phyloP scores from a whole-genome alignment of 1,284 basidiomycete species.

The Ganoderma sinense region DNA sequence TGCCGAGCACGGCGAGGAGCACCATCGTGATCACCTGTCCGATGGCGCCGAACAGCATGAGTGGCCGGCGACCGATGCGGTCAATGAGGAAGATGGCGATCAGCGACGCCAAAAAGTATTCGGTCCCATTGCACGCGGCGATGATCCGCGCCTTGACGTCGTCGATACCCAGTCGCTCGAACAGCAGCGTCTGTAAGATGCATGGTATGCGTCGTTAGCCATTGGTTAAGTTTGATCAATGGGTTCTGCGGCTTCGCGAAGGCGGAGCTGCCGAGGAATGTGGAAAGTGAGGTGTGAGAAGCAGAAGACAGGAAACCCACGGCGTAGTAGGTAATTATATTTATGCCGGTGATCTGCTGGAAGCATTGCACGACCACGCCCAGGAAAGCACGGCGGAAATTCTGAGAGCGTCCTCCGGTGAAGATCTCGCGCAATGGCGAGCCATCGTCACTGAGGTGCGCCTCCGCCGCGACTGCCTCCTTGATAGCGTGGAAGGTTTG shows the following conservation, averaged over 20 bases:
- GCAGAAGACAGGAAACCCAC: conserved; percentile 16
- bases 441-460: conserved; percentile 27
- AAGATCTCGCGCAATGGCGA: conserved; percentile 60
- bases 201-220: conserved; percentile 1
- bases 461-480: conserved; percentile 52
- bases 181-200: conserved; percentile 55
- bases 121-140: conserved; percentile 74
- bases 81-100: conserved; percentile 68
- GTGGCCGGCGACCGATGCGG: conserved; percentile 65
- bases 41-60: conserved; percentile 75
- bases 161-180: conserved; percentile 66
- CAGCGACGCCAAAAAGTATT: conserved; percentile 71
- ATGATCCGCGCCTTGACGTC: conserved; percentile 70
- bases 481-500: conserved; percentile 62
- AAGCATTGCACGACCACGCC: conserved; percentile 73
- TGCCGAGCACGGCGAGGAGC: conserved; percentile 64
- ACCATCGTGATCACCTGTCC: conserved; percentile 71
- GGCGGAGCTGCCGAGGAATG: not conserved
- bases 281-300: not conserved
- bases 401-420: conserved; percentile 65
- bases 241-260: conserved; percentile 7
- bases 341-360: conserved; percentile 74
- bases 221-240: not conserved
- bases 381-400: conserved; percentile 66
- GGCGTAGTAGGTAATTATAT: conserved; percentile 59